Percentiles rank a stretch among this genome's conserved stretches.
Conservation (phyloP, 78 protist species). For the Dictyostelium intermedium region DNA sequence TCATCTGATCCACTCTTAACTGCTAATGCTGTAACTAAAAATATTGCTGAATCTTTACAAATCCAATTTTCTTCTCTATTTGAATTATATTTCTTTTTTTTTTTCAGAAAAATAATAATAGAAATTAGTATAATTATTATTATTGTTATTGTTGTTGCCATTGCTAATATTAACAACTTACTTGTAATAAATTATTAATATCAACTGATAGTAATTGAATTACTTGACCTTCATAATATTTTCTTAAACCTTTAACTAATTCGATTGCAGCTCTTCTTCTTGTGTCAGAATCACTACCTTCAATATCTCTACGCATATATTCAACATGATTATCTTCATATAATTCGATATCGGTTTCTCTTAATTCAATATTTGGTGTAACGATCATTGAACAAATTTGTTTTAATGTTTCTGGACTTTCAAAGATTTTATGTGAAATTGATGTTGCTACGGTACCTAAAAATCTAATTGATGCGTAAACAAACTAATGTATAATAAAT, state of each 20-base stretch:
- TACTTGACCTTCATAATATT: constrained; percentile 74
- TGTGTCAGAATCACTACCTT: constrained; percentile 94
- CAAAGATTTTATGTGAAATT: constrained; percentile 84
- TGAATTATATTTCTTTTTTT: background rate
- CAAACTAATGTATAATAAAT: constrained; percentile 54
- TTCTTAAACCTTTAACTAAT: constrained; percentile 90
- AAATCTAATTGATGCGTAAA: constrained; percentile 84
- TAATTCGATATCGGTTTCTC: constrained; percentile 90
- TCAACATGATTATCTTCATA: constrained; percentile 90
- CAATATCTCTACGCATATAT: constrained; percentile 94
- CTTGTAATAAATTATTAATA: constrained; percentile 23
- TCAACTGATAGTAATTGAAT: constrained; percentile 57
- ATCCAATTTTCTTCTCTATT: constrained; percentile 84
- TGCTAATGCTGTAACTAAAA: constrained; percentile 92
- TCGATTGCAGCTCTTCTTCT: constrained; percentile 92
- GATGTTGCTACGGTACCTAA: constrained; percentile 79
- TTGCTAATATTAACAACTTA: too few species aligned
- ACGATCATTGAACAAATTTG: constrained; percentile 88
- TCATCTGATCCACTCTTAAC: constrained; percentile 24
- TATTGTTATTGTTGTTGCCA: too few species aligned
- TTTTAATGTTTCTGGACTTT: constrained; percentile 52
- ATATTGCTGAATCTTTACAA: constrained; percentile 94
- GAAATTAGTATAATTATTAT: too few species aligned
- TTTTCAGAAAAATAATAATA: background rate
- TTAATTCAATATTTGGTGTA: constrained; percentile 87